phyloP scores from a whole-genome alignment of 2,329 filamentous ascomycete genomes.

The Claviceps humidiphila region DNA sequence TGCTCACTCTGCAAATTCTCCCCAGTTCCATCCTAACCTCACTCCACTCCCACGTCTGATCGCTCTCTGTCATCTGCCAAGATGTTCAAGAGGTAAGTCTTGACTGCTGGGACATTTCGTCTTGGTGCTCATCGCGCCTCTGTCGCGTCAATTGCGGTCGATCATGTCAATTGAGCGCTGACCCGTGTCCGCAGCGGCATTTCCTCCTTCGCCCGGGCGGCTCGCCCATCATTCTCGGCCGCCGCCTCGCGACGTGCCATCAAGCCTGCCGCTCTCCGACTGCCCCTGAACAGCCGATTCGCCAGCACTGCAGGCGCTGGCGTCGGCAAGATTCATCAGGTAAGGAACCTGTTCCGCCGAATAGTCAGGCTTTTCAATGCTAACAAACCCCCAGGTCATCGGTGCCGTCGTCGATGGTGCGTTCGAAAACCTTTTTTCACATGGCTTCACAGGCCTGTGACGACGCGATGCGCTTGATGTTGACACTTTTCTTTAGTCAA shows the following conservation, averaged over 20 bases:
- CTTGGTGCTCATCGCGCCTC: constrained; percentile 12
- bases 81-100: constrained; percentile 73
- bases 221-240: constrained; percentile 47
- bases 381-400: constrained; percentile 62
- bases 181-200: constrained; percentile 42
- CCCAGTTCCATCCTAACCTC: constrained; percentile 36
- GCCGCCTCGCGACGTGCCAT: constrained; percentile 43
- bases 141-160: constrained; percentile 32
- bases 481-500: constrained; percentile 54
- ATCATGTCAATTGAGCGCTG: constrained; percentile 37
- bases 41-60: constrained; percentile 46
- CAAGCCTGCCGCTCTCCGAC: constrained; percentile 42
- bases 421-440: constrained; percentile 22
- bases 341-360: constrained; percentile 22
- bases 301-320: constrained; percentile 45
- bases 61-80: constrained; percentile 57
- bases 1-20: constrained; percentile 37
- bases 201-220: constrained; percentile 49
- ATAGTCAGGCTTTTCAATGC: constrained; percentile 7
- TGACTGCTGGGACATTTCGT: constrained; percentile 13
- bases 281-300: constrained; percentile 42
- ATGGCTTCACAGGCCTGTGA: not conserved
- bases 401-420: constrained; percentile 97
- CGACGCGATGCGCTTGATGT: constrained; percentile 4
- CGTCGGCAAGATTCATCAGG: constrained; percentile 58